Percentiles rank a stretch among this genome's conserved stretches.
Conservation (phyloP, 1,139 yeast genomes). For the Debaryomyces nepalensis region DNA sequence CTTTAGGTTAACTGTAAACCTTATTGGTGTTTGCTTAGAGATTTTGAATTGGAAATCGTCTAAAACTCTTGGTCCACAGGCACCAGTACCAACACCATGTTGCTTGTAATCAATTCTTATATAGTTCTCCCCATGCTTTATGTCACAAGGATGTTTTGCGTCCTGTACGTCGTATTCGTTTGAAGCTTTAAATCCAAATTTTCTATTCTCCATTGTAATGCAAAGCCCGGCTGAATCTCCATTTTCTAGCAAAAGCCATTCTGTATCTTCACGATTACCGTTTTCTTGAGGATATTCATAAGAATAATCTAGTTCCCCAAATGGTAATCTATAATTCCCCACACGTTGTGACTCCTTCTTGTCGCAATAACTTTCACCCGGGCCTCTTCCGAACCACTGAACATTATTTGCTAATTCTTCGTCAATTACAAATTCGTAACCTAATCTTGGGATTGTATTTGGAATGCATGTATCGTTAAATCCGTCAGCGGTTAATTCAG, state of each 20-base stretch:
- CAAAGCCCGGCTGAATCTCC: conserved; percentile 11
- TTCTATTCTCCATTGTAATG: conserved; percentile 10
- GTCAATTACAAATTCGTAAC: conserved; percentile 21
- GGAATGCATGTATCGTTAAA: conserved; percentile 16
- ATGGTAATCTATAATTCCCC: conserved; percentile 23
- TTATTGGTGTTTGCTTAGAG: not conserved
- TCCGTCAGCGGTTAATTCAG: conserved; percentile 14
- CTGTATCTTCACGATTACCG: conserved; percentile 36
- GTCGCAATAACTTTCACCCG: conserved; percentile 39
- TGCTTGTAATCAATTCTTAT: conserved; percentile 35
- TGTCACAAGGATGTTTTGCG: conserved; percentile 36
- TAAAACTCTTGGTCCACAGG: conserved; percentile 37
- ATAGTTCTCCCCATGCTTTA: conserved; percentile 21
- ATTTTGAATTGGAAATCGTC: conserved; percentile 23
- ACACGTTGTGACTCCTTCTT: conserved; percentile 30
- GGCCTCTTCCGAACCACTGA: conserved; percentile 38
- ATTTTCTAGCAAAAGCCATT: conserved; percentile 26
- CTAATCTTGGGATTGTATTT: conserved; percentile 21
- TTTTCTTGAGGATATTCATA: conserved; percentile 43
- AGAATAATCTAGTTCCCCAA: conserved; percentile 22
- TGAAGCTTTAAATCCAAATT: conserved; percentile 26
- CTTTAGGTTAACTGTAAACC: not conserved
- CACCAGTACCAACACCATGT: conserved; percentile 39
- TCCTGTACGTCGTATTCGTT: conserved; percentile 23
- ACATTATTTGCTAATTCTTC: conserved; percentile 19